Evolutionary conservation across 2,329 filamentous ascomycete species (phyloP), one percentile per base, ranked within the genome.

Genomic region (Nannizziopsis barbatae): DNA sequence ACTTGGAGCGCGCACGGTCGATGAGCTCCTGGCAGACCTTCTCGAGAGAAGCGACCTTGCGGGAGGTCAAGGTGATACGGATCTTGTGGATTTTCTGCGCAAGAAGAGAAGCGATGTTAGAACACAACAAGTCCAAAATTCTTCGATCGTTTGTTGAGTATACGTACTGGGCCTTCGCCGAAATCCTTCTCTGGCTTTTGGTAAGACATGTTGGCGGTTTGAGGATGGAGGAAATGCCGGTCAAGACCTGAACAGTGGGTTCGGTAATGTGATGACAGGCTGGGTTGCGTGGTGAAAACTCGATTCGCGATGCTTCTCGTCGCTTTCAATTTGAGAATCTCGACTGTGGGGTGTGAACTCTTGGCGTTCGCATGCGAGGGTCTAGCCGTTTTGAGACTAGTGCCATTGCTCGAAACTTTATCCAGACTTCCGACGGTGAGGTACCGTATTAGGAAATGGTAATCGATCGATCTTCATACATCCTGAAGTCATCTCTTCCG

Each of bases 11-110:
- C 68, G 92, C 88, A 69, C 92, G 90, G 76, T 98, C 92, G 71
- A 96, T 89, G 71, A 98, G 86, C 78, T 96, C 92, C 69, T 81
- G 77, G 81, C 87, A 95, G 71, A 96, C 90, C 78, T 94, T 95
- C 82, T 96, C 92, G 69, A 96, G 86, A 62, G 88, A 82, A 68
- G 83, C 76, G 68, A 96, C 90, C 77, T 95, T 95, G 77, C 86
- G 86, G 65, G 80, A 86, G 71, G 89, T 92, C 65, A 95, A 80
- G 72, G 90, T 96, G 80, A 96, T 95, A 71, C 90, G 86, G 80
- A 94, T 94, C 77, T 89, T 88, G 83, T 94, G 87, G 77, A 84
- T 84, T 83, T 94, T 93, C 80, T 84, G 32, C 27, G 12, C 4
- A 33, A 11, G 35, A 39, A 14, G 12, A 15, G 2, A 10, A 22